Conservation (phyloP, 768 basidiomycete species). For the Podaxis mareebaensis region DNA sequence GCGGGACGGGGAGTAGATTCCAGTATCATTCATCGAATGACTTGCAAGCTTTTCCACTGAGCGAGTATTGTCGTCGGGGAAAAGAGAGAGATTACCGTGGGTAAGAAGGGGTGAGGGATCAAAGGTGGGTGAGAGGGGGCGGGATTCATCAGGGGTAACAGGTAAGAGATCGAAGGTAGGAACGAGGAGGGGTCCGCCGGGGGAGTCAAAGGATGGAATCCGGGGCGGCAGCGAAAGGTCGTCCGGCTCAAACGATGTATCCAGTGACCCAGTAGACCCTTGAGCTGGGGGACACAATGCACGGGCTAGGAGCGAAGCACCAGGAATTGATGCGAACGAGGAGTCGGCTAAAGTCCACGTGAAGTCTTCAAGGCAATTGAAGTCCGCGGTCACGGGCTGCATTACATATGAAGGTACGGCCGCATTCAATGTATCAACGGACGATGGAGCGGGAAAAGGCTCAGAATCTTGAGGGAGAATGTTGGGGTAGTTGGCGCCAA, state of each 20-base stretch:
- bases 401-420: constrained; percentile 24
- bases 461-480: constrained; percentile 61
- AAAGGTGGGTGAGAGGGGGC: no score
- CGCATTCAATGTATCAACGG: constrained; percentile 25
- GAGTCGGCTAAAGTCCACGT: constrained; percentile 21
- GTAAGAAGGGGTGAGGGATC: no score
- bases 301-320: constrained; percentile 21
- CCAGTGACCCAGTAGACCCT: constrained; percentile 23
- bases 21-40: no score
- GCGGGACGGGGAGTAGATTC: neutral
- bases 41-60: no score
- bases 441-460: constrained; percentile 36
- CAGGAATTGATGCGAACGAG: neutral
- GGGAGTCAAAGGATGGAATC: no score
- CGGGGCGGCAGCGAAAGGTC: no score
- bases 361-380: constrained; percentile 20
- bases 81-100: no score
- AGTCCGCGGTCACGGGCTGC: constrained; percentile 26
- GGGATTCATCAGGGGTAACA: no score
- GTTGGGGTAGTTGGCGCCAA: constrained; percentile 64
- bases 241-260: constrained; percentile 24
- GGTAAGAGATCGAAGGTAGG: no score
- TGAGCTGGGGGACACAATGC: constrained; percentile 10
- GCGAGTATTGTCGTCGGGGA: no score
- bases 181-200: no score